Conservation (phyloP, 805 yeast genomes). For the Wickerhamomyces bisporus region DNA sequence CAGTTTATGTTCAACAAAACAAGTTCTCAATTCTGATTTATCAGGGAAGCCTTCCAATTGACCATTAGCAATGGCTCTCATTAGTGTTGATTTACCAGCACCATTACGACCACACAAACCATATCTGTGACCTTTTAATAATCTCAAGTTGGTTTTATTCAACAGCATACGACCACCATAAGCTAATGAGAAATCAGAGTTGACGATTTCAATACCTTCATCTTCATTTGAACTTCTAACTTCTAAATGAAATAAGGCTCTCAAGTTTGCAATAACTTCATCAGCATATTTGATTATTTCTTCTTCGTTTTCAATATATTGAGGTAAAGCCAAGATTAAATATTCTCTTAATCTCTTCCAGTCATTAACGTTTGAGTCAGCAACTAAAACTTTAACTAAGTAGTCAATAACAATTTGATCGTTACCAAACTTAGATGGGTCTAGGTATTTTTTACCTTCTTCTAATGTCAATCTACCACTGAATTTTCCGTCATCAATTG, state of each 20-base stretch:
- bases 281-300: slow-evolving; percentile 37
- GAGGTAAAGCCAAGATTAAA: slow-evolving; percentile 35
- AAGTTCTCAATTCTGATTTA: slow-evolving; percentile 77
- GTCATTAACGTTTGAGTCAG: slow-evolving; percentile 68
- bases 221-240: slow-evolving; percentile 56
- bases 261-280: slow-evolving; percentile 40
- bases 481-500: slow-evolving; percentile 64
- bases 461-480: slow-evolving; percentile 65
- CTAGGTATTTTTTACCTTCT: slow-evolving; percentile 44
- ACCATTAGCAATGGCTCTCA: slow-evolving; percentile 96
- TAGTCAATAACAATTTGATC: slow-evolving; percentile 42
- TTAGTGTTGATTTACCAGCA: slow-evolving; percentile 96
- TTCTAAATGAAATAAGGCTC: slow-evolving; percentile 48
- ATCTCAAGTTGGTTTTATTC: slow-evolving; percentile 84
- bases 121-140: slow-evolving; percentile 91
- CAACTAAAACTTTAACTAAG: slow-evolving; percentile 46
- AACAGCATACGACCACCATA: slow-evolving; percentile 96
- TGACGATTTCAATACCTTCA: slow-evolving; percentile 88
- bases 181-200: slow-evolving; percentile 92
- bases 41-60: slow-evolving; percentile 97
- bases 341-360: slow-evolving; percentile 61
- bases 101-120: slow-evolving; percentile 98
- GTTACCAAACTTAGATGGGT: slow-evolving; percentile 25
- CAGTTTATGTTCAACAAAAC: slow-evolving; percentile 94
- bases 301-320: slow-evolving; percentile 33